Conservation (phyloP, 2,329 filamentous ascomycete species). For the Neofusicoccum parvum region DNA sequence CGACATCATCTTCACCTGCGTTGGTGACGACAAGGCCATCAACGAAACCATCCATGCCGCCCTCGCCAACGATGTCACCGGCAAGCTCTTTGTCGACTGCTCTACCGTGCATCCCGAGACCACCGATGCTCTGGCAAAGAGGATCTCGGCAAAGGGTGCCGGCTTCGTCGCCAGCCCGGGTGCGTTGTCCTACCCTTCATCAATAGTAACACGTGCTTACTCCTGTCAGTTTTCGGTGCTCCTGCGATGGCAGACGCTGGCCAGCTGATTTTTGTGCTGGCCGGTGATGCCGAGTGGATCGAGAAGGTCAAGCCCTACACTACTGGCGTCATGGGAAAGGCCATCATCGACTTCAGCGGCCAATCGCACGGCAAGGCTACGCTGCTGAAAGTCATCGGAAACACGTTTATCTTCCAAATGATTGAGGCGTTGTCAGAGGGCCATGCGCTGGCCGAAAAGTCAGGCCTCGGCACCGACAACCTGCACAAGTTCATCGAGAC, state of each 20-base stretch:
- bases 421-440: conserved; percentile 78
- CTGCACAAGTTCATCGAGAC: conserved; percentile 71
- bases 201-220: conserved; percentile 30
- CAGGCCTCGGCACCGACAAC: conserved; percentile 70
- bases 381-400: conserved; percentile 79
- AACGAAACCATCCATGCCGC: conserved; percentile 62
- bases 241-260: conserved; percentile 71
- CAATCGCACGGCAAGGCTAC: conserved; percentile 70
- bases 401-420: conserved; percentile 84
- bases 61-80: conserved; percentile 58
- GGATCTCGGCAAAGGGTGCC: conserved; percentile 61
- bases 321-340: conserved; percentile 69
- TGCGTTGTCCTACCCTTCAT: conserved; percentile 26
- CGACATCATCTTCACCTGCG: conserved; percentile 80
- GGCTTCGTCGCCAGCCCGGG: conserved; percentile 73
- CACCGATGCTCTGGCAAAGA: conserved; percentile 65
- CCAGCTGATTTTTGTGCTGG: conserved; percentile 71
- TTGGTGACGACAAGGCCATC: conserved; percentile 77
- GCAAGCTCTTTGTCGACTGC: conserved; percentile 83
- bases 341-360: conserved; percentile 69
- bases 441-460: conserved; percentile 77
- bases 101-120: conserved; percentile 86
- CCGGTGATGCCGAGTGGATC: conserved; percentile 64
- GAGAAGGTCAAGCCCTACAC: conserved; percentile 70
- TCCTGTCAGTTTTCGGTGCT: conserved; percentile 64